These are phyloP conservation scores for Colletotrichum camelliae DNA, from an alignment of 2,329 filamentous ascomycete genomes.

Conservation along the genomic window DNA sequence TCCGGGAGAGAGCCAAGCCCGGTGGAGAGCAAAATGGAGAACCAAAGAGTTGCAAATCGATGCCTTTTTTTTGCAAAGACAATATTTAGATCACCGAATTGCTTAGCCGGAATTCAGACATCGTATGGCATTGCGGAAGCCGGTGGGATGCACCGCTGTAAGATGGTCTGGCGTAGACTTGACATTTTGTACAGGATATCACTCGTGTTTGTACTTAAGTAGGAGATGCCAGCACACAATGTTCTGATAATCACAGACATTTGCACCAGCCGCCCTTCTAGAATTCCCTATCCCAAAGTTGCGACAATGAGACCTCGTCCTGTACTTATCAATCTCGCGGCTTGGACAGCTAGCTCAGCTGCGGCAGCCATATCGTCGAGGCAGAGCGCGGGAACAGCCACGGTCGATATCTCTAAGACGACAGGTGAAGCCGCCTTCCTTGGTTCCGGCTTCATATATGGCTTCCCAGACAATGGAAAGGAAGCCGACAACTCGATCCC, in stretches of 20 bases:
- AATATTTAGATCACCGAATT: not conserved
- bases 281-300: accelerated
- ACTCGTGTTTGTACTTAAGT: not conserved
- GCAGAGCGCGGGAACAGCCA: not conserved
- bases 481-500: not conserved
- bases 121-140: not conserved
- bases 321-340: not conserved
- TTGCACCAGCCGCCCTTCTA: not conserved
- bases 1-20: not conserved
- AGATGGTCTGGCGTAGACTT: accelerated
- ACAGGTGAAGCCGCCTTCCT: not conserved
- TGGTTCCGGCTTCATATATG: not conserved
- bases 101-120: not conserved
- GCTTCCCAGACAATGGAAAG: not conserved
- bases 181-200: not conserved
- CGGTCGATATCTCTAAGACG: not conserved
- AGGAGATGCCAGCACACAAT: not conserved
- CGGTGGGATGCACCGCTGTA: not conserved
- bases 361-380: not conserved
- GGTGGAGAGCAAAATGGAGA: not conserved
- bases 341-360: not conserved
- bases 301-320: not conserved
- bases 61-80: not conserved
- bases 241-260: not conserved
- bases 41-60: not conserved